Percentiles rank a stretch among this genome's conserved stretches.
These are phyloP conservation scores for Talaromyces sp. DNA, from an alignment of 2,329 filamentous ascomycete species.

Conservation along the genomic window DNA sequence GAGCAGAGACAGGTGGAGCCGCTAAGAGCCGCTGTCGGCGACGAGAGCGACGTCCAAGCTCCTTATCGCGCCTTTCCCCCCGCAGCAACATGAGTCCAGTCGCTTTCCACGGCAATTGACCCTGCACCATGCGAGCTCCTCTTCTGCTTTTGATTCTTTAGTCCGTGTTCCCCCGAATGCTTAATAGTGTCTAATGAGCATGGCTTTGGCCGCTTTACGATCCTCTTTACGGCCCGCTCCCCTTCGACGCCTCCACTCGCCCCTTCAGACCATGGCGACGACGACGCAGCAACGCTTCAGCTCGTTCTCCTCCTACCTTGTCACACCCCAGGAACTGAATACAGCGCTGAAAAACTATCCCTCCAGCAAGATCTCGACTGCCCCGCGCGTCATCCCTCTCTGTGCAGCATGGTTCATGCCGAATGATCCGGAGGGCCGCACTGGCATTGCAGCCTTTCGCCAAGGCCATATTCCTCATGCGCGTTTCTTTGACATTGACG, in stretches of 20 bases:
- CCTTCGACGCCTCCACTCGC: constrained; percentile 15
- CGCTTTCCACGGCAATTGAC: background rate
- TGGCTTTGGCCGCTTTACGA: constrained; percentile 33
- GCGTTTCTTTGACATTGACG: constrained; percentile 95
- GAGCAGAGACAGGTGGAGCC: background rate
- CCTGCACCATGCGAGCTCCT: background rate
- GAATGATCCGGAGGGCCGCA: constrained; percentile 70
- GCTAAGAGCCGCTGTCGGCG: background rate
- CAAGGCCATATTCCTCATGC: constrained; percentile 80
- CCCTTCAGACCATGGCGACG: constrained; percentile 19
- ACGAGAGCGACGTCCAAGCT: background rate
- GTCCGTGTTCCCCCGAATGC: background rate
- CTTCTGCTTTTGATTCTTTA: background rate
- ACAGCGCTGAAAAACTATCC: constrained; percentile 79
- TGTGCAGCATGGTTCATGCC: constrained; percentile 96
- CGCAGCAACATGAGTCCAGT: background rate
- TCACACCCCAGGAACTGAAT: constrained; percentile 76
- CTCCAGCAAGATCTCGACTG: constrained; percentile 70
- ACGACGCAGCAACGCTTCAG: constrained; percentile 40
- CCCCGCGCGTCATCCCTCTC: constrained; percentile 78
- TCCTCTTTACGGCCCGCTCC: constrained; percentile 14
- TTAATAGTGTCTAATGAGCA: constrained; percentile 15
- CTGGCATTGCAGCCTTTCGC: constrained; percentile 74
- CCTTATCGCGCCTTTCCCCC: background rate
- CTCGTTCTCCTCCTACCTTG: constrained; percentile 73